Evolutionary conservation across 257 asterid species (phyloP).

Genomic region (Knoxia roxburghii): DNA sequence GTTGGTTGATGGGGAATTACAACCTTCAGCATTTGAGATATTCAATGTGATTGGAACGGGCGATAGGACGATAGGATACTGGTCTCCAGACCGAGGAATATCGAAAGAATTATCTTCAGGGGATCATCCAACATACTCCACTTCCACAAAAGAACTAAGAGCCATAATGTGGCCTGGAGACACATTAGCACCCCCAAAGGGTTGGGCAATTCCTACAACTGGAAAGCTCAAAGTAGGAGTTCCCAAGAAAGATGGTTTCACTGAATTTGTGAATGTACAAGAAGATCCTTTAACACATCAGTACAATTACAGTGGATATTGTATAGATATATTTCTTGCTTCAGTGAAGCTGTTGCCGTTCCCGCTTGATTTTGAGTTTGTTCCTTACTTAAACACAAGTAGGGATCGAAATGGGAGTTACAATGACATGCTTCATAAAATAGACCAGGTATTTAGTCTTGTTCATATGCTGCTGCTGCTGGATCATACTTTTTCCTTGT

Average conservation of each 20-base stretch:
- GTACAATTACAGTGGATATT: slow-evolving; percentile 7
- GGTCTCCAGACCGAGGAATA: slow-evolving; percentile 27
- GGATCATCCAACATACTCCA: slow-evolving; percentile 14
- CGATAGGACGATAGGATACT: slow-evolving; percentile 34
- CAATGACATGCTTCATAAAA: slow-evolving; percentile 11
- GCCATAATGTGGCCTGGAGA: slow-evolving; percentile 23
- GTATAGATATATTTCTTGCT: slow-evolving; percentile 15
- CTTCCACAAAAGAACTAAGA: slow-evolving; percentile 14
- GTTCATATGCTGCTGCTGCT: neutral
- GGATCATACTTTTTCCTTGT: neutral
- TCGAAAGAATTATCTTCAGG: neutral
- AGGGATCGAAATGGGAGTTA: slow-evolving; percentile 1
- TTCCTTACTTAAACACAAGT: slow-evolving; percentile 3
- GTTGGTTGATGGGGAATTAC: slow-evolving; percentile 28
- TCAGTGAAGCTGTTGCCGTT: slow-evolving; percentile 9
- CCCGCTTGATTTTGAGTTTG: slow-evolving; percentile 9
- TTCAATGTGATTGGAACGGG: slow-evolving; percentile 34
- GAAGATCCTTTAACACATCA: slow-evolving; percentile 11
- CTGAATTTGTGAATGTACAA: slow-evolving; percentile 12
- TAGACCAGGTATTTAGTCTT: slow-evolving; percentile 11
- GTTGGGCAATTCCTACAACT: slow-evolving; percentile 18
- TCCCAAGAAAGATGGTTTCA: slow-evolving; percentile 15
- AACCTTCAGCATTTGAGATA: slow-evolving; percentile 36
- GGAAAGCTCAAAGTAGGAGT: slow-evolving; percentile 22
- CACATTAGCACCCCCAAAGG: slow-evolving; percentile 9